A percentile compares a stretch with the other conserved stretches of the same genome.
phyloP scores from a whole-genome alignment of 495 filamentous ascomycete genomes.

The Podospora conica region DNA sequence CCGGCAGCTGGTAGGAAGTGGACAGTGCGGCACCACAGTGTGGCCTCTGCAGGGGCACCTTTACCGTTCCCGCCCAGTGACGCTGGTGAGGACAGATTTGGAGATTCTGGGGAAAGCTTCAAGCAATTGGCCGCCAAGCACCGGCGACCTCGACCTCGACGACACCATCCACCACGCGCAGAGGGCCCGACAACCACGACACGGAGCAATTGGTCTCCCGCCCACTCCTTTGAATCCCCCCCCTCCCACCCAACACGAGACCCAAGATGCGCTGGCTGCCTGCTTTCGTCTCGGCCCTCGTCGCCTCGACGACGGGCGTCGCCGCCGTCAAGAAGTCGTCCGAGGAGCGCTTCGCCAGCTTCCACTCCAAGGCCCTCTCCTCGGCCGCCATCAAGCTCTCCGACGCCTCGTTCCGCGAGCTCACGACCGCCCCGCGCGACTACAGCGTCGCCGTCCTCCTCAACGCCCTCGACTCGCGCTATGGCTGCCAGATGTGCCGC shows the following conservation, averaged over 20 bases:
- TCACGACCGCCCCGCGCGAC: conserved; percentile 73
- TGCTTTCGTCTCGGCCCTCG: conserved; percentile 51
- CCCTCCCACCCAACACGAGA: conserved; percentile 6
- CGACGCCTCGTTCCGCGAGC: conserved; percentile 64
- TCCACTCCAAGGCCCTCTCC: conserved; percentile 59
- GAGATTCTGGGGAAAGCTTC: conserved; percentile 12
- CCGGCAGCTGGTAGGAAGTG: background rate
- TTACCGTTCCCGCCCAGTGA: background rate
- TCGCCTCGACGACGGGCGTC: conserved; percentile 37
- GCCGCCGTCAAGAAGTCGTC: conserved; percentile 52
- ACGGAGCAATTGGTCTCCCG: conserved; percentile 20
- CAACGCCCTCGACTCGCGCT: conserved; percentile 79
- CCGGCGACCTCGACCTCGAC: conserved; percentile 15
- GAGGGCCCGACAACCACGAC: background rate
- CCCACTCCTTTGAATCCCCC: conserved; percentile 2
- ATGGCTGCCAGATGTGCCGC: conserved; percentile 78
- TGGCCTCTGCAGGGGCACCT: background rate
- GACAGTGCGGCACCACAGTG: background rate
- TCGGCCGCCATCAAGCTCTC: conserved; percentile 66
- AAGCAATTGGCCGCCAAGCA: conserved; percentile 12
- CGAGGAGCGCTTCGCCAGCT: conserved; percentile 56
- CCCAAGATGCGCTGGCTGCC: conserved; percentile 50
- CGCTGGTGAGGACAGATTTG: conserved; percentile 23
- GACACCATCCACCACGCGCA: conserved; percentile 1
- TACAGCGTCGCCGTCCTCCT: conserved; percentile 78